phyloP scores from a whole-genome alignment of 257 asterid genomes.

The Striga asiatica region DNA sequence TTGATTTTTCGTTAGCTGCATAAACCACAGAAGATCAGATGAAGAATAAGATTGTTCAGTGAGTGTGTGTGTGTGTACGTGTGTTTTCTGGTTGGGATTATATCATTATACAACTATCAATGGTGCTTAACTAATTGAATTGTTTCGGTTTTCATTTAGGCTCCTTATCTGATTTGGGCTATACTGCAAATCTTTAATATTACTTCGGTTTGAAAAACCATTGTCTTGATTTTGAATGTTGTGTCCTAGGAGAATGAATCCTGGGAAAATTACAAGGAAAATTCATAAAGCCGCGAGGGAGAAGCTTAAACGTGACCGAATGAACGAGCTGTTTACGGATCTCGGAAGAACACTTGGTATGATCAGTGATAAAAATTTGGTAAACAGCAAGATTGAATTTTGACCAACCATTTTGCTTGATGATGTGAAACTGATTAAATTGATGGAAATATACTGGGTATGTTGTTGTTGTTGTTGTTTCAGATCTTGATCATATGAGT shows the following conservation, averaged over 20 bases:
- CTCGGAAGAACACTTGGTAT: slow-evolving; percentile 43
- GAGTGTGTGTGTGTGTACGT: too few relatives aligned
- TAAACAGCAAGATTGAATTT: neutral
- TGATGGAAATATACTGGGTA: neutral
- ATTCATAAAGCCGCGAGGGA: slow-evolving; percentile 62
- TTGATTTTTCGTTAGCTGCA: too few relatives aligned
- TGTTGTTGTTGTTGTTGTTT: too few relatives aligned
- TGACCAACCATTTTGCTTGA: neutral
- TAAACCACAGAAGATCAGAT: too few relatives aligned
- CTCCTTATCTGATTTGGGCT: neutral
- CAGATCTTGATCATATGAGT: slow-evolving; percentile 35
- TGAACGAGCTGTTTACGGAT: slow-evolving; percentile 48
- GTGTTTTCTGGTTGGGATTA: too few relatives aligned
- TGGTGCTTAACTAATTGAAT: too few relatives aligned
- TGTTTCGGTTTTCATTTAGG: too few relatives aligned
- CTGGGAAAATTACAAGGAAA: slow-evolving; percentile 34
- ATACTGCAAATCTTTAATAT: neutral
- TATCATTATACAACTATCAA: too few relatives aligned
- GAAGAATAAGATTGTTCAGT: too few relatives aligned
- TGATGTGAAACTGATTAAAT: too few relatives aligned
- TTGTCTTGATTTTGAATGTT: slow-evolving; percentile 10
- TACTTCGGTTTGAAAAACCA: neutral
- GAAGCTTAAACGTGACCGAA: slow-evolving; percentile 52
- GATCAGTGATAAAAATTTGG: neutral
- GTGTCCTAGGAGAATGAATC: slow-evolving; percentile 22